Evolutionary conservation across 805 yeast species (phyloP).

Genomic region (Alloascoidea hylecoeti): DNA sequence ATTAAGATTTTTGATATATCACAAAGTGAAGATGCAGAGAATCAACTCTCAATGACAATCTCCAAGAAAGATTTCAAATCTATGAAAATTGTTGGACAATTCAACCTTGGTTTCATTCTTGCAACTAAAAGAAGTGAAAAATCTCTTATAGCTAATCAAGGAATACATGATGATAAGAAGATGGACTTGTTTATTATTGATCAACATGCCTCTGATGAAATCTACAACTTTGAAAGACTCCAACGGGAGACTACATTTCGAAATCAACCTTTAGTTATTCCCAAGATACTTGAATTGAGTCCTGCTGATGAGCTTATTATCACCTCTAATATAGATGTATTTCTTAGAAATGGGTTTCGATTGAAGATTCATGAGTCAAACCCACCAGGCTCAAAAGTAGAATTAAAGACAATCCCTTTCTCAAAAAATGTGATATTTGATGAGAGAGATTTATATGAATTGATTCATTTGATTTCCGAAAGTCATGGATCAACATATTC

Average conservation of each 20-base stretch:
- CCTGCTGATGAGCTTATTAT: constrained; percentile 69
- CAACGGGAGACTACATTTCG: constrained; percentile 41
- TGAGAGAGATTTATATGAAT: constrained; percentile 53
- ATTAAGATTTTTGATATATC: constrained; percentile 14
- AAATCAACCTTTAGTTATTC: constrained; percentile 56
- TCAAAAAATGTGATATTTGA: constrained; percentile 61
- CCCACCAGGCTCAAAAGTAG: constrained; percentile 42
- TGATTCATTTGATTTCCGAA: constrained; percentile 53
- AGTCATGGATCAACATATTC: constrained; percentile 24
- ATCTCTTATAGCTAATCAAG: constrained; percentile 2
- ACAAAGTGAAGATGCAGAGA: constrained; percentile 37
- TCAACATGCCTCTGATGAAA: constrained; percentile 97
- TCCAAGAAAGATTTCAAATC: constrained; percentile 55
- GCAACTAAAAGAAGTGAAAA: constrained; percentile 20
- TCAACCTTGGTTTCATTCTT: constrained; percentile 87
- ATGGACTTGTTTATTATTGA: constrained; percentile 74
- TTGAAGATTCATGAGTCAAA: constrained; percentile 33
- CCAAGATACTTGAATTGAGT: constrained; percentile 44
- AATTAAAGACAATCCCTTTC: constrained; percentile 51
- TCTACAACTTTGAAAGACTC: constrained; percentile 71
- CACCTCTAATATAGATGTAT: constrained; percentile 38
- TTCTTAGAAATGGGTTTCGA: constrained; percentile 69
- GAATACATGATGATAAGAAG: constrained; percentile 14
- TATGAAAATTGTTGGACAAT: constrained; percentile 86
- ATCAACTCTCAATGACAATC: constrained; percentile 40